Evolutionary conservation across 73 alveolate genomes (phyloP).

Genomic region (Breviolum minutum): DNA sequence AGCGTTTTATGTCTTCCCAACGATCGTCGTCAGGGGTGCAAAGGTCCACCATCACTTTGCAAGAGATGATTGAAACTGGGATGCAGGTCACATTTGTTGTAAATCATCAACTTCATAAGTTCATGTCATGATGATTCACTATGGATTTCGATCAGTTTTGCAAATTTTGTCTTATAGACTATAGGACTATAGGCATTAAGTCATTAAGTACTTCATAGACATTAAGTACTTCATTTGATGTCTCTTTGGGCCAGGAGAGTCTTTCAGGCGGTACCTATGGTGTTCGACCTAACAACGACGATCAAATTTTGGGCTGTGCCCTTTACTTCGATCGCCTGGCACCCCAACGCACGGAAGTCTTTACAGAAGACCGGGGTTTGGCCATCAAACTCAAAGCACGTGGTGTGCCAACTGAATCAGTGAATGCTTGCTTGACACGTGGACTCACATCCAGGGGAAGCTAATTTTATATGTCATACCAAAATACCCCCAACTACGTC

Average conservation of each 20-base stretch:
- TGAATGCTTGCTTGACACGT: constrained; percentile 43
- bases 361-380: constrained; percentile 30
- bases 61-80: not conserved
- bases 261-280: not conserved
- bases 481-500: no score
- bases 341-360: constrained; percentile 42
- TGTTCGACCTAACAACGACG: constrained; percentile 41
- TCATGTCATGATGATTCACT: no score
- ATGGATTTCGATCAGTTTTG: not conserved
- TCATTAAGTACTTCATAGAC: no score
- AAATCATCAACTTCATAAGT: no score
- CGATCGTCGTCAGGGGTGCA: constrained; percentile 4
- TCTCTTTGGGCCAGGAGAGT: not conserved
- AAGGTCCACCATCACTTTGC: constrained; percentile 27
- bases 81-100: not conserved
- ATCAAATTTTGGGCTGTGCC: constrained; percentile 24
- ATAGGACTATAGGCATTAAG: not conserved
- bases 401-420: constrained; percentile 31
- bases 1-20: not conserved
- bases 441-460: not conserved
- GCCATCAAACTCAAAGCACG: not conserved
- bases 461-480: not conserved
- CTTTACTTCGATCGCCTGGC: constrained; percentile 14
- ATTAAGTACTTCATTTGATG: no score
- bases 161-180: not conserved